Percentiles rank a stretch among this genome's conserved stretches.
These are phyloP conservation scores for Cochlearia excelsa DNA, from an alignment of 345 rosid species.

Conservation along the genomic window DNA sequence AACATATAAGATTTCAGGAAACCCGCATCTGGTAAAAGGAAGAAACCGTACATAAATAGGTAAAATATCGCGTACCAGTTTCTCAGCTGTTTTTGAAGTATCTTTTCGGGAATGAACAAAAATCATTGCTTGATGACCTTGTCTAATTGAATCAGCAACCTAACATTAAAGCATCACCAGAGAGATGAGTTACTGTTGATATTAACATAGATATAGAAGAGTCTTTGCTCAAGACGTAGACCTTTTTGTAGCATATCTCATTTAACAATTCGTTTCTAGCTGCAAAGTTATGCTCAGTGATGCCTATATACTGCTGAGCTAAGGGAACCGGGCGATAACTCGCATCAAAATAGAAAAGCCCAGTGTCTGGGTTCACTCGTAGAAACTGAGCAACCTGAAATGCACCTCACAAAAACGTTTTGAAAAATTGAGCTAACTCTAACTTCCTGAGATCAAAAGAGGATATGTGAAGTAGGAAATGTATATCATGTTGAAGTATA, in stretches of 20 bases:
- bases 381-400: constrained; percentile 92
- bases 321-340: constrained; percentile 99
- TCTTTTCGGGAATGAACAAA: constrained; percentile 98
- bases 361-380: constrained; percentile 84
- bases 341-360: constrained; percentile 94
- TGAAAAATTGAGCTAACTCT: not conserved
- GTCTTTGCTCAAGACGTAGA: constrained; percentile 27
- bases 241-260: constrained; percentile 97
- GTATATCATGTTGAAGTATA: constrained; percentile 28
- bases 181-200: constrained; percentile 27
- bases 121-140: constrained; percentile 95
- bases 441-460: constrained; percentile 1
- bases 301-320: constrained; percentile 96
- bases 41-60: constrained; percentile 14
- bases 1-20: constrained; percentile 22
- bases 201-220: constrained; percentile 17
- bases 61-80: constrained; percentile 52
- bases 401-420: constrained; percentile 19
- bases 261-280: constrained; percentile 77
- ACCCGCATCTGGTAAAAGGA: constrained; percentile 13
- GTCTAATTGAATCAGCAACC: constrained; percentile 84
- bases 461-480: constrained; percentile 14
- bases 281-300: constrained; percentile 83
- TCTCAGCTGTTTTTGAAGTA: constrained; percentile 91
- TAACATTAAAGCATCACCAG: constrained; percentile 35